A percentile compares a stretch with the other conserved stretches of the same genome.
Conservation (phyloP, 1,284 basidiomycete species). For the Inonotus obliquus region DNA sequence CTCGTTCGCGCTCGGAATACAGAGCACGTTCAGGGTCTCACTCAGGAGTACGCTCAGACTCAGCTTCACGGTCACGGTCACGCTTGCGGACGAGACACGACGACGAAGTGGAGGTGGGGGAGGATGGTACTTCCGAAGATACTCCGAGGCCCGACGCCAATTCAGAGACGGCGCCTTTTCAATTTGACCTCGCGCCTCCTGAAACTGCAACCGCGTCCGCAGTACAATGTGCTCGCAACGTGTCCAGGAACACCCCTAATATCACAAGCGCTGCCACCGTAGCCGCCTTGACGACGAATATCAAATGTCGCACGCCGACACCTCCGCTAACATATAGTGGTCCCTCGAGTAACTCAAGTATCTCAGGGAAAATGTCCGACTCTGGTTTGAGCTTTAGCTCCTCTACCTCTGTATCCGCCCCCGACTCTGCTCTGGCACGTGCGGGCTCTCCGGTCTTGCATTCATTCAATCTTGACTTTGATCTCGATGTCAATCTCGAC, state of each 20-base stretch:
- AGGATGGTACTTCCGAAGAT: constrained; percentile 11
- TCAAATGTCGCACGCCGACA: neutral
- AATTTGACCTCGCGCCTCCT: neutral
- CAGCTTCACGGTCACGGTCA: neutral
- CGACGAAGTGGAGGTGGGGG: neutral
- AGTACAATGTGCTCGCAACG: neutral
- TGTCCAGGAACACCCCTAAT: neutral
- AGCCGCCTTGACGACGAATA: neutral
- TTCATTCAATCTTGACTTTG: neutral
- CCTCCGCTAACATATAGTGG: constrained; percentile 8
- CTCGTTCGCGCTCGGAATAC: constrained; percentile 8
- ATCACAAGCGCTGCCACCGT: neutral
- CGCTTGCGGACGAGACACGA: neutral
- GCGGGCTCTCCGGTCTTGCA: constrained; percentile 1
- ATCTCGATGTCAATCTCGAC: neutral
- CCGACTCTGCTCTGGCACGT: neutral
- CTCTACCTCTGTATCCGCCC: neutral
- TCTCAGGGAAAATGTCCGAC: neutral
- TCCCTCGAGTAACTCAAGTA: neutral
- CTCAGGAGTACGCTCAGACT: constrained; percentile 4
- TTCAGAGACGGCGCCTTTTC: neutral
- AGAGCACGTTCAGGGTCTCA: neutral
- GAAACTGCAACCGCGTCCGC: neutral
- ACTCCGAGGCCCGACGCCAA: constrained; percentile 4
- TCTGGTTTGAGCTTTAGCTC: neutral